phyloP scores from a whole-genome alignment of 768 basidiomycete species.

The Pluteus cervinus region DNA sequence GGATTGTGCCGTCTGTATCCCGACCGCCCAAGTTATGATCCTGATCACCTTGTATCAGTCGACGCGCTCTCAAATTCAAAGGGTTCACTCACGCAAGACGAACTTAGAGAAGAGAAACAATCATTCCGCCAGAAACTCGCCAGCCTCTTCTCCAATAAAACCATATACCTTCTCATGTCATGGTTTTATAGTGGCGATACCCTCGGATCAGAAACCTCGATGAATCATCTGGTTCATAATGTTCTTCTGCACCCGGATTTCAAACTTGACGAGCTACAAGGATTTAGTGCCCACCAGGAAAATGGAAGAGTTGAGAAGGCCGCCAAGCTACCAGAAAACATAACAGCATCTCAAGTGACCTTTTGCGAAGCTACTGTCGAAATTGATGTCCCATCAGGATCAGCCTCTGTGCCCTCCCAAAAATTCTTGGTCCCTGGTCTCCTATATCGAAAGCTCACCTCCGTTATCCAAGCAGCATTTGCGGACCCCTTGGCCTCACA shows the following conservation, averaged over 20 bases:
- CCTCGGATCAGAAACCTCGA: neutral
- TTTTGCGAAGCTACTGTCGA: slow-evolving; percentile 7
- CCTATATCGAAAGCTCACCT: slow-evolving; percentile 14
- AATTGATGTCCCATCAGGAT: slow-evolving; percentile 24
- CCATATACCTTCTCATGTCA: slow-evolving; percentile 1
- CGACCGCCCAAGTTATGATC: slow-evolving; percentile 18
- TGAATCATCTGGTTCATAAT: slow-evolving; percentile 13
- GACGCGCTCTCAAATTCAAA: slow-evolving; percentile 13
- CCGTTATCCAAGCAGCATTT: slow-evolving; percentile 19
- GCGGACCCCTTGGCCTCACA: slow-evolving; percentile 10
- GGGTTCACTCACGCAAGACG: slow-evolving; percentile 14
- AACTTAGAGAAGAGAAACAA: slow-evolving; percentile 16
- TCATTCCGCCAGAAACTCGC: neutral
- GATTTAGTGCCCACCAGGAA: slow-evolving; percentile 13
- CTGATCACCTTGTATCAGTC: slow-evolving; percentile 13
- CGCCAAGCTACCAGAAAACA: slow-evolving; percentile 8
- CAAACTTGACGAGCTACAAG: slow-evolving; percentile 12
- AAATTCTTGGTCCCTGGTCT: slow-evolving; percentile 12
- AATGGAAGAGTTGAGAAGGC: slow-evolving; percentile 10
- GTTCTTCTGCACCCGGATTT: slow-evolving; percentile 17
- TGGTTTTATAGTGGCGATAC: slow-evolving; percentile 8
- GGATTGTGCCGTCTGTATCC: slow-evolving; percentile 17
- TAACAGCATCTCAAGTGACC: slow-evolving; percentile 10
- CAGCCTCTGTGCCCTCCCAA: slow-evolving; percentile 7
- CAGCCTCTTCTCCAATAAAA: neutral